These are phyloP conservation scores for Capronia americana DNA, from an alignment of 2,329 filamentous ascomycete species.

Conservation along the genomic window DNA sequence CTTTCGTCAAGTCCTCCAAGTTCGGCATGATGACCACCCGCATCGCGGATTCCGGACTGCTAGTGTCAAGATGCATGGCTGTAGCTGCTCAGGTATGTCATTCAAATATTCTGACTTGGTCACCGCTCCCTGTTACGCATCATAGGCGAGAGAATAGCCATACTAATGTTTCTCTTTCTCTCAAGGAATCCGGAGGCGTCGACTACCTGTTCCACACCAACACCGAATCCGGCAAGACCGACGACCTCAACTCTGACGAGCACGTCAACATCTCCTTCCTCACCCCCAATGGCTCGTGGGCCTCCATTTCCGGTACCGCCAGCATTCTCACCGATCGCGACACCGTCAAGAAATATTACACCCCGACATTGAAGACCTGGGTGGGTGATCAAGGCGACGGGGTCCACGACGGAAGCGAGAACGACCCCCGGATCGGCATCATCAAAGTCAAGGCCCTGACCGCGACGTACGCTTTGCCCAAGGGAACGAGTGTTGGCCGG, in stretches of 20 bases:
- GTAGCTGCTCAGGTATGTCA: conserved; percentile 72
- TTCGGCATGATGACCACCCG: conserved; percentile 90
- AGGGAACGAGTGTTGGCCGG: conserved; percentile 68
- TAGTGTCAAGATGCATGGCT: conserved; percentile 87
- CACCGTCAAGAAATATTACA: conserved; percentile 77
- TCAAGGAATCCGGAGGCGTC: conserved; percentile 76
- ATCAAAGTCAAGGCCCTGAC: conserved; percentile 77
- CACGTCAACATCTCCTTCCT: conserved; percentile 84
- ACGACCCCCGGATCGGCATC: conserved; percentile 81
- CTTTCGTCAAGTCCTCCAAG: conserved; percentile 75
- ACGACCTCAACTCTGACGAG: conserved; percentile 74
- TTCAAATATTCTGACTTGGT: background rate
- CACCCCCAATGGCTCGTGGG: conserved; percentile 79
- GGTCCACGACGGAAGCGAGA: conserved; percentile 78
- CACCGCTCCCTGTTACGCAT: background rate
- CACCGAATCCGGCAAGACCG: conserved; percentile 85
- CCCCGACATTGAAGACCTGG: conserved; percentile 77
- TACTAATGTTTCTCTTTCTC: background rate
- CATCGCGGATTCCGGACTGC: conserved; percentile 66
- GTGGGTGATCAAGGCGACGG: conserved; percentile 84
- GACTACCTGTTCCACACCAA: conserved; percentile 92
- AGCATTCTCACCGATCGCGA: conserved; percentile 72
- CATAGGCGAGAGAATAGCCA: background rate
- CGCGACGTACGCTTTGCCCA: conserved; percentile 72
- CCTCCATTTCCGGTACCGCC: conserved; percentile 78